Evolutionary conservation across 306 rosid genomes (phyloP).

Genomic region (Vigna reflexopilosa): DNA sequence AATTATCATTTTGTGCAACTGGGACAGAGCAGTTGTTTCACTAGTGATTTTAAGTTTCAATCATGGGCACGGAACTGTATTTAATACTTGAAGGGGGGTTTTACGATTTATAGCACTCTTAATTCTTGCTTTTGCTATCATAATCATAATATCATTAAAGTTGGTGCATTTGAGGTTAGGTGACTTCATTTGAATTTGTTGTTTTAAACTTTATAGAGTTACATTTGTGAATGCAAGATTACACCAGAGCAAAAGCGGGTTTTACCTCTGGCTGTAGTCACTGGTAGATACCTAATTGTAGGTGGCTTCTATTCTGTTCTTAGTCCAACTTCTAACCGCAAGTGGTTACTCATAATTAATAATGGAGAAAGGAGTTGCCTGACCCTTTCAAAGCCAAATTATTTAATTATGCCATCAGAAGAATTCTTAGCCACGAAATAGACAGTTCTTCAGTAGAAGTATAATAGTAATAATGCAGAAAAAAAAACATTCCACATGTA

Average conservation of each 20-base stretch:
- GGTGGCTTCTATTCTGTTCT: constrained; percentile 28
- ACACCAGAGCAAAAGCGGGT: not conserved
- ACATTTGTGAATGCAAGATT: not conserved
- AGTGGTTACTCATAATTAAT: constrained; percentile 21
- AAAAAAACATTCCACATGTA: not conserved
- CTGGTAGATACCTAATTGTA: constrained; percentile 12
- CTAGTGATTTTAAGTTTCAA: too few relatives aligned
- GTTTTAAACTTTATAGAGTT: not conserved
- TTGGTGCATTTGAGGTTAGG: not conserved
- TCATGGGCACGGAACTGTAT: too few relatives aligned
- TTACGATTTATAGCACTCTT: too few relatives aligned
- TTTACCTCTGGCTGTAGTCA: not conserved
- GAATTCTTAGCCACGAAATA: constrained; percentile 26
- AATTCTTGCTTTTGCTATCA: not conserved
- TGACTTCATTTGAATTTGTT: not conserved
- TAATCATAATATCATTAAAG: too few relatives aligned
- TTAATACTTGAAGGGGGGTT: too few relatives aligned
- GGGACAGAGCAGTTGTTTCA: too few relatives aligned
- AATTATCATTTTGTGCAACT: too few relatives aligned
- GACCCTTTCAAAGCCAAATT: constrained; percentile 23
- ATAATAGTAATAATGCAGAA: not conserved
- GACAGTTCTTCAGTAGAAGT: constrained; percentile 1
- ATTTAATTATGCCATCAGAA: constrained; percentile 13
- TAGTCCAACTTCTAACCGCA: constrained; percentile 34
- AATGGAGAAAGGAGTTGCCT: constrained; percentile 15